A percentile compares a stretch with the other conserved stretches of the same genome.
phyloP scores from a whole-genome alignment of 768 basidiomycete genomes.

The Trametopsis cervina region DNA sequence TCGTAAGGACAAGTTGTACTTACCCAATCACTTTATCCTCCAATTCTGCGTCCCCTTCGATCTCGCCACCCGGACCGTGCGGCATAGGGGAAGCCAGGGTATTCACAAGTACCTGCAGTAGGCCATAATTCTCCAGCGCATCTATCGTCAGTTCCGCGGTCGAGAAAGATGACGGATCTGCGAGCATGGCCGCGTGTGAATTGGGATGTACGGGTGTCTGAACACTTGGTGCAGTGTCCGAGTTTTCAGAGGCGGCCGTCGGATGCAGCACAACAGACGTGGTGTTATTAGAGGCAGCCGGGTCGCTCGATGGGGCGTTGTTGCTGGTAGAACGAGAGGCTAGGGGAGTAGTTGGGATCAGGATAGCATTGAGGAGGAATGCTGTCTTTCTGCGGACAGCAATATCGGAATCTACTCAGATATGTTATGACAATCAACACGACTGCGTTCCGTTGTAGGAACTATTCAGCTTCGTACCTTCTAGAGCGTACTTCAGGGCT shows the following conservation, averaged over 20 bases:
- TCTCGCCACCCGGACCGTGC: constrained; percentile 61
- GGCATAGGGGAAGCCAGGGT: constrained; percentile 52
- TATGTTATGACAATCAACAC: constrained; percentile 6
- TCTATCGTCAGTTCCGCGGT: constrained; percentile 43
- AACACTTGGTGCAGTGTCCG: neutral
- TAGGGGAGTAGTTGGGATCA: constrained; percentile 36
- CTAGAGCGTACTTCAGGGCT: constrained; percentile 48
- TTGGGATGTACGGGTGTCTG: constrained; percentile 52
- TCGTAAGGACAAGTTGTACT: constrained; percentile 9
- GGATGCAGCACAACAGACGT: constrained; percentile 13
- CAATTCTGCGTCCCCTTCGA: constrained; percentile 52
- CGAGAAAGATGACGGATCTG: constrained; percentile 43
- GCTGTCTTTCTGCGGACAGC: constrained; percentile 69
- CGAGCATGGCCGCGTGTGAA: constrained; percentile 61
- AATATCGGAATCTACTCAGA: constrained; percentile 64
- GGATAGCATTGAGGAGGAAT: constrained; percentile 69
- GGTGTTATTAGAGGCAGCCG: neutral
- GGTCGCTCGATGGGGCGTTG: neutral
- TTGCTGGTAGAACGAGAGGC: constrained; percentile 1
- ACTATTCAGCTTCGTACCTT: constrained; percentile 45
- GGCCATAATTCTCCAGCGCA: constrained; percentile 39
- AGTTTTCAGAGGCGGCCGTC: constrained; percentile 12
- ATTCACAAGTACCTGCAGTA: constrained; percentile 45
- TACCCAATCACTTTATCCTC: constrained; percentile 59
- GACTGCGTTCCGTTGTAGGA: too few relatives aligned